phyloP scores from a whole-genome alignment of 2,329 filamentous ascomycete genomes.

The Fusarium graminum region DNA sequence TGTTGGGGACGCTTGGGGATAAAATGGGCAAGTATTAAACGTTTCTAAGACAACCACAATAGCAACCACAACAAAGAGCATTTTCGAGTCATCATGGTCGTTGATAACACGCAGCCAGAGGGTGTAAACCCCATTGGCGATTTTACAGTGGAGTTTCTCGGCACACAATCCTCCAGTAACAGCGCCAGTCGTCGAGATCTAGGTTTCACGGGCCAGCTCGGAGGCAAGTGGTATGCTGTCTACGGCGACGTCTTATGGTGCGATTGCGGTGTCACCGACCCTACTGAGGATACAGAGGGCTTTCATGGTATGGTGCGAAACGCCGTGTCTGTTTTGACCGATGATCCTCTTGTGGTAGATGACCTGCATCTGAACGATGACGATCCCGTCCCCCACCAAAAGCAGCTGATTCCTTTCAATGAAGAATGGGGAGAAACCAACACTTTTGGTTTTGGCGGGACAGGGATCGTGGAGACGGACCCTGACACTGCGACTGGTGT shows the following conservation, averaged over 20 bases:
- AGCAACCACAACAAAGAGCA: fast-evolving
- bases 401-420: constrained; percentile 55
- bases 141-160: constrained; percentile 50
- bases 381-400: constrained; percentile 48
- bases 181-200: constrained; percentile 56
- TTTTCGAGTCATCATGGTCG: background rate
- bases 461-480: constrained; percentile 55
- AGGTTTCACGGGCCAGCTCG: constrained; percentile 54
- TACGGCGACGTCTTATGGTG: constrained; percentile 55
- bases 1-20: background rate
- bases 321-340: constrained; percentile 53
- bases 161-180: constrained; percentile 55
- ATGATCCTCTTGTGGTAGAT: constrained; percentile 54
- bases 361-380: constrained; percentile 55
- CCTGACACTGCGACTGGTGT: constrained; percentile 47
- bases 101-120: constrained; percentile 56
- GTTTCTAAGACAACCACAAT: fast-evolving
- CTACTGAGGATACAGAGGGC: constrained; percentile 47
- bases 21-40: background rate
- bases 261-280: constrained; percentile 51
- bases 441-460: constrained; percentile 56
- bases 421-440: constrained; percentile 55
- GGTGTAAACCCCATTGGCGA: constrained; percentile 54
- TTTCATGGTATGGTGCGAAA: constrained; percentile 59
- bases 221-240: constrained; percentile 56